These are phyloP conservation scores for Cyclotella distinguenda DNA, from an alignment of 108 stramenopile genomes.

Conservation along the genomic window DNA sequence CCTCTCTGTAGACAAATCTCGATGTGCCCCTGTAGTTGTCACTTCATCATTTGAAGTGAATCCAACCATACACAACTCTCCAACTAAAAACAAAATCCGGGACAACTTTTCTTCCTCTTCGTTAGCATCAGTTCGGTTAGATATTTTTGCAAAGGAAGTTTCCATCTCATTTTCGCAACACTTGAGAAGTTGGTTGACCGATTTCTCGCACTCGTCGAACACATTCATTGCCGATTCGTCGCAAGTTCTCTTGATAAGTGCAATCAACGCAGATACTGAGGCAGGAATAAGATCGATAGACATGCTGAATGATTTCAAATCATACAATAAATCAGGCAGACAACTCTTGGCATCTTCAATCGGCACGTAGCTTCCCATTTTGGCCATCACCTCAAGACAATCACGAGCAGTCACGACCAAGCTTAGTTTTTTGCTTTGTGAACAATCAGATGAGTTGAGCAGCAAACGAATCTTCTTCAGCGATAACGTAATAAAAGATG, in stretches of 20 bases:
- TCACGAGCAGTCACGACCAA: conserved; percentile 31
- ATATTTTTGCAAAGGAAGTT: conserved; percentile 12
- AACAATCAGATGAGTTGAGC: conserved; percentile 18
- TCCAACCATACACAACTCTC: conserved; percentile 74
- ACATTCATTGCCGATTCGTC: conserved; percentile 44
- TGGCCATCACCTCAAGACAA: conserved; percentile 56
- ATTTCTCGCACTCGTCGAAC: conserved; percentile 49
- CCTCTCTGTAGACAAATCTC: conserved; percentile 18
- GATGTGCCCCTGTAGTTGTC: conserved; percentile 5
- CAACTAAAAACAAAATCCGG: conserved; percentile 53
- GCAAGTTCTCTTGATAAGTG: conserved; percentile 43
- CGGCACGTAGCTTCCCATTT: conserved; percentile 50
- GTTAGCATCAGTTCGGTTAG: conserved; percentile 1
- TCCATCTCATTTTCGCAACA: conserved; percentile 43
- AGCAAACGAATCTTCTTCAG: conserved; percentile 52
- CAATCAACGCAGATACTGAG: conserved; percentile 52
- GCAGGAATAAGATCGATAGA: conserved; percentile 58
- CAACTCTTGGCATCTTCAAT: conserved; percentile 33
- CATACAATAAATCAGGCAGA: conserved; percentile 28
- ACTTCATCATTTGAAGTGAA: conserved; percentile 56
- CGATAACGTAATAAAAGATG: conserved; percentile 52
- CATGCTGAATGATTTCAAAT: conserved; percentile 45
- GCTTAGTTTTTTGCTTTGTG: conserved; percentile 20
- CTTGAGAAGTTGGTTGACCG: conserved; percentile 40
- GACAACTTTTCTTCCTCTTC: conserved; percentile 20